Conservation (phyloP, 2,329 filamentous ascomycete species). For the Colletotrichum tropicicola region DNA sequence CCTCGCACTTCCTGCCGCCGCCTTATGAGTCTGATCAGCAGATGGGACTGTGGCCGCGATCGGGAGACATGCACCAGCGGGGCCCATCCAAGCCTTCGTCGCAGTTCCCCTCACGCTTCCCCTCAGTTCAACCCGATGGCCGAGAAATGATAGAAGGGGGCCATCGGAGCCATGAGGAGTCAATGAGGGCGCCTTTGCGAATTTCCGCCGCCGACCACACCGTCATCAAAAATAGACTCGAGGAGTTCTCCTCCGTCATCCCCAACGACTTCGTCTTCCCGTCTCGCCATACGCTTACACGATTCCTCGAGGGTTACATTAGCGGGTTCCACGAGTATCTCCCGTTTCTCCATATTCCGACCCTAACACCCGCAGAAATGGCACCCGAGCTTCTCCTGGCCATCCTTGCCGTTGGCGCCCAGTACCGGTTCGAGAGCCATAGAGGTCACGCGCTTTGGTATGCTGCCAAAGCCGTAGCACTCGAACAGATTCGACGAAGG, state of each 20-base stretch:
- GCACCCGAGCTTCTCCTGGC: slow-evolving; percentile 74
- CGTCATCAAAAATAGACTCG: slow-evolving; percentile 65
- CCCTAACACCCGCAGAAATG: slow-evolving; percentile 69
- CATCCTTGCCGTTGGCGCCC: slow-evolving; percentile 72
- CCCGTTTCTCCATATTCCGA: slow-evolving; percentile 73
- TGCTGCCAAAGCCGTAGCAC: slow-evolving; percentile 64
- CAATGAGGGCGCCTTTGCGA: slow-evolving; percentile 49
- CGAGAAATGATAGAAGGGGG: slow-evolving; percentile 51
- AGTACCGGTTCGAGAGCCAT: slow-evolving; percentile 70
- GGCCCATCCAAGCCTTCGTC: slow-evolving; percentile 58
- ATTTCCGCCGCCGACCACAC: slow-evolving; percentile 65
- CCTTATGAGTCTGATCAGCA: slow-evolving; percentile 63
- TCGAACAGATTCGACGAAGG: slow-evolving; percentile 66
- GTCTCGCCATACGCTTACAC: slow-evolving; percentile 72
- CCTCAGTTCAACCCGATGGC: slow-evolving; percentile 62
- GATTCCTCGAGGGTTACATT: slow-evolving; percentile 77
- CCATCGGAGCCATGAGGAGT: slow-evolving; percentile 51
- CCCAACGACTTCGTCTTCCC: slow-evolving; percentile 73
- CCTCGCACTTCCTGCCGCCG: slow-evolving; percentile 64
- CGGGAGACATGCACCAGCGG: slow-evolving; percentile 47
- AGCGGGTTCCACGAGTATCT: slow-evolving; percentile 69
- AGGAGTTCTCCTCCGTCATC: slow-evolving; percentile 68
- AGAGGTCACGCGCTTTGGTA: slow-evolving; percentile 69
- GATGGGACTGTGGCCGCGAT: slow-evolving; percentile 59
- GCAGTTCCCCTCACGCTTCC: slow-evolving; percentile 63